Evolutionary conservation across 495 filamentous ascomycete genomes (phyloP).

Genomic region (Podospora conica): DNA sequence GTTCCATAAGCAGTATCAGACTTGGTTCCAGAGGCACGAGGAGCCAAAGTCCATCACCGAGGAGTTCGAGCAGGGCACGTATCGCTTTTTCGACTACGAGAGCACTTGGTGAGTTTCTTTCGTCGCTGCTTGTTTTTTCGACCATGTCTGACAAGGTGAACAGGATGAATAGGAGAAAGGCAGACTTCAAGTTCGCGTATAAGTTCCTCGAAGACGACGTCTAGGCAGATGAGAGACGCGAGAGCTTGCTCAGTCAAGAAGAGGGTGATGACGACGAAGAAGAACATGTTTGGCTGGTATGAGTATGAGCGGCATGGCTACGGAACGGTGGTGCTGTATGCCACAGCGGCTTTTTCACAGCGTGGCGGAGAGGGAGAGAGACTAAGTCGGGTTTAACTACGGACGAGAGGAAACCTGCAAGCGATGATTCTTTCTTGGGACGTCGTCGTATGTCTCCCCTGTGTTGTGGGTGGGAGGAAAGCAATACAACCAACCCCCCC

Average conservation of each 20-base stretch:
- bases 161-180: slow-evolving; percentile 99
- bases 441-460: background rate
- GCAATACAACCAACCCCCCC: background rate
- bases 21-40: slow-evolving; percentile 97
- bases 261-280: too few species aligned
- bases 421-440: background rate
- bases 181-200: slow-evolving; percentile 97
- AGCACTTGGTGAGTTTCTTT: slow-evolving; percentile 88
- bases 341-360: background rate
- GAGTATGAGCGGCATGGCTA: too few species aligned
- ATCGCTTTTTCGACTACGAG: slow-evolving; percentile 99
- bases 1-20: slow-evolving; percentile 99
- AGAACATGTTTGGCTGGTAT: too few species aligned
- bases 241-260: too few species aligned
- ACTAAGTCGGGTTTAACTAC: background rate
- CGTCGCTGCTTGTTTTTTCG: background rate
- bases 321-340: too few species aligned
- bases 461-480: background rate
- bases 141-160: background rate
- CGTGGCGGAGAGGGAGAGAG: background rate
- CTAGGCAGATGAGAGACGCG: background rate
- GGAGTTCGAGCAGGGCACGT: slow-evolving; percentile 96
- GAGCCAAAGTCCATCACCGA: slow-evolving; percentile 98
- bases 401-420: background rate
- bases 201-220: slow-evolving; percentile 55